Conservation (phyloP, 257 asterid species). For the Haberlea rhodopensis region DNA sequence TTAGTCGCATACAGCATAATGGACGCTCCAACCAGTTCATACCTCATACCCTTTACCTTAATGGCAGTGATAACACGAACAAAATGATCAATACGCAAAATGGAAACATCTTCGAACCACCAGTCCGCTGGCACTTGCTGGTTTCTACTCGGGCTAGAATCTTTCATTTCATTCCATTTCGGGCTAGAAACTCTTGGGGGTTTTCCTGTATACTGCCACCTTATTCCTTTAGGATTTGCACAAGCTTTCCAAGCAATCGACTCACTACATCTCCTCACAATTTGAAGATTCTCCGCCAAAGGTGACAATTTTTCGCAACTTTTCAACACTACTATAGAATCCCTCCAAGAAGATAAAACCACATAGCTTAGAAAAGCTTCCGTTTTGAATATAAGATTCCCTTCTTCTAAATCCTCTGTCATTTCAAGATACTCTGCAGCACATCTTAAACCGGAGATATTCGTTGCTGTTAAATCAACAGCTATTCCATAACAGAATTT, state of each 20-base stretch:
- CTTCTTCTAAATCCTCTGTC: slow-evolving; percentile 98
- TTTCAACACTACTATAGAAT: slow-evolving; percentile 74
- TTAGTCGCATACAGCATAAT: slow-evolving; percentile 68
- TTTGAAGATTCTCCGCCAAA: slow-evolving; percentile 95
- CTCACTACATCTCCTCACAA: slow-evolving; percentile 86
- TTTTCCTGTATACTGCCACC: slow-evolving; percentile 88
- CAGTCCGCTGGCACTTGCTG: slow-evolving; percentile 84
- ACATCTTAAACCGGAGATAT: slow-evolving; percentile 86
- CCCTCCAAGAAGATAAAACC: slow-evolving; percentile 94
- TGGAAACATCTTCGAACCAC: slow-evolving; percentile 95
- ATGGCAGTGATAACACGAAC: slow-evolving; percentile 84
- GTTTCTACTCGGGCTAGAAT: slow-evolving; percentile 67
- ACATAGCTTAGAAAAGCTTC: slow-evolving; percentile 97
- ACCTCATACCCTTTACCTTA: slow-evolving; percentile 88
- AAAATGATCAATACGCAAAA: slow-evolving; percentile 83
- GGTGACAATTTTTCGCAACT: slow-evolving; percentile 82
- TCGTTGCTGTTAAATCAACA: slow-evolving; percentile 74
- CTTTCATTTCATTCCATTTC: slow-evolving; percentile 71
- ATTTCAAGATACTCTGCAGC: slow-evolving; percentile 91
- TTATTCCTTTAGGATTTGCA: slow-evolving; percentile 90
- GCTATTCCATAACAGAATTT: slow-evolving; percentile 93
- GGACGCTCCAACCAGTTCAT: slow-evolving; percentile 76
- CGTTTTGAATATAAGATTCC: slow-evolving; percentile 89
- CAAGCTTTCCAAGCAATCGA: slow-evolving; percentile 99
- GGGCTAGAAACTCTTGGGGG: slow-evolving; percentile 70